These are phyloP conservation scores for Dinochytrium kinnereticum DNA, from an alignment of 371 early-diverging fungal species.

Conservation along the genomic window DNA sequence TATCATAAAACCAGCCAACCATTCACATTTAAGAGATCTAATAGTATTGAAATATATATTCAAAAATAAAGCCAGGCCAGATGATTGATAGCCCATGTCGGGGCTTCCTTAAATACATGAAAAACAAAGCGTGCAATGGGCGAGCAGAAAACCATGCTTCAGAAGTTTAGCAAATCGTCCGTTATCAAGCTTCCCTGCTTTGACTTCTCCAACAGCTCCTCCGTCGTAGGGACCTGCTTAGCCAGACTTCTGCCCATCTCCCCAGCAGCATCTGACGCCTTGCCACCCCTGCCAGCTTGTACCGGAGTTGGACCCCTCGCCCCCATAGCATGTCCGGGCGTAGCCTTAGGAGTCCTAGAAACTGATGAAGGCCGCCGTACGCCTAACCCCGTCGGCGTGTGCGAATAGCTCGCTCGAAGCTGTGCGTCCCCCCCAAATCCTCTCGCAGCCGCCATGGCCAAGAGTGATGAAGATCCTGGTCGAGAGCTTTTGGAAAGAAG, in stretches of 20 bases:
- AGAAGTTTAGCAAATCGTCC: constrained; percentile 37
- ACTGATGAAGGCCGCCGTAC: constrained; percentile 2
- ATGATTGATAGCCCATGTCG: no score
- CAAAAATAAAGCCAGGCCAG: no score
- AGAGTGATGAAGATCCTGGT: constrained; percentile 1
- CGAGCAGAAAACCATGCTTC: not conserved
- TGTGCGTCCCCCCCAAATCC: constrained; percentile 29
- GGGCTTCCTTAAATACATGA: no score
- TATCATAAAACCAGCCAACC: no score
- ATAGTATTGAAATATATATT: no score
- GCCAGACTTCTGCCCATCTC: not conserved
- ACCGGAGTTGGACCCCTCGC: not conserved
- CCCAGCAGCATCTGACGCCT: not conserved
- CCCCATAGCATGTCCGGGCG: not conserved
- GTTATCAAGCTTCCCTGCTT: constrained; percentile 25
- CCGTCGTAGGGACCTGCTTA: not conserved
- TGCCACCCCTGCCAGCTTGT: not conserved
- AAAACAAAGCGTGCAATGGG: no score
- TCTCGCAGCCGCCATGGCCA: constrained; percentile 19
- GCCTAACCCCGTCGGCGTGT: constrained; percentile 7
- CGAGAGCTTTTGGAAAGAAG: not conserved
- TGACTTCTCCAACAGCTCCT: not conserved
- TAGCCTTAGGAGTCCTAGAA: not conserved
- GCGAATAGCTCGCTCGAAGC: constrained; percentile 37
- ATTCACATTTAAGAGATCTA: no score